These are phyloP conservation scores for Elsinoe arachidis DNA, from an alignment of 2,329 filamentous ascomycete genomes.

Conservation along the genomic window DNA sequence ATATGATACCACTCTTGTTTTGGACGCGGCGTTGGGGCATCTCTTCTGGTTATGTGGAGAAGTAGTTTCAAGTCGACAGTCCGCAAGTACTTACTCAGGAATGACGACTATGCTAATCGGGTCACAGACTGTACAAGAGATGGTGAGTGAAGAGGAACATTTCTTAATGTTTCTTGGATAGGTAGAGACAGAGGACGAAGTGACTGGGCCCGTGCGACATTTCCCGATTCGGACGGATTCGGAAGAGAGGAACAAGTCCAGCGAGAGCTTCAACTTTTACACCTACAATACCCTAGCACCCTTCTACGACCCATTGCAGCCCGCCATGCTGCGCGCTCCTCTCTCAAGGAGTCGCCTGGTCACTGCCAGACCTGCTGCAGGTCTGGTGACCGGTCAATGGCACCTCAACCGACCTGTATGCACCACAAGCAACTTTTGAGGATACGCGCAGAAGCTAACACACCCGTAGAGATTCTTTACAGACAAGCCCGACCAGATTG, in stretches of 20 bases:
- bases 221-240: not conserved
- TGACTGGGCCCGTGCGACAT: not conserved
- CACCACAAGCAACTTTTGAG: not conserved
- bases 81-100: no score
- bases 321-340: constrained; percentile 18
- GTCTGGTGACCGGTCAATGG: constrained; percentile 15
- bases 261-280: constrained; percentile 1
- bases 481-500: constrained; percentile 26
- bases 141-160: no score
- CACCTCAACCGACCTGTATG: constrained; percentile 16
- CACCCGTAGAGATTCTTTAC: constrained; percentile 24
- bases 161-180: no score
- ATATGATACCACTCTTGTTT: not conserved
- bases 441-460: constrained; percentile 4
- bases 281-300: not conserved
- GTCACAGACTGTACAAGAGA: not conserved
- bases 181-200: not conserved
- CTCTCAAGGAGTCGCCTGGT: constrained; percentile 17
- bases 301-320: constrained; percentile 13
- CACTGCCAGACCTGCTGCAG: constrained; percentile 7
- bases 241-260: not conserved
- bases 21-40: not conserved
- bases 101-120: no score
- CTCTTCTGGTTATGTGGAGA: no score
- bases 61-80: not conserved